phyloP scores from a whole-genome alignment of 768 basidiomycete species.

The Ephemerocybe angulata region DNA sequence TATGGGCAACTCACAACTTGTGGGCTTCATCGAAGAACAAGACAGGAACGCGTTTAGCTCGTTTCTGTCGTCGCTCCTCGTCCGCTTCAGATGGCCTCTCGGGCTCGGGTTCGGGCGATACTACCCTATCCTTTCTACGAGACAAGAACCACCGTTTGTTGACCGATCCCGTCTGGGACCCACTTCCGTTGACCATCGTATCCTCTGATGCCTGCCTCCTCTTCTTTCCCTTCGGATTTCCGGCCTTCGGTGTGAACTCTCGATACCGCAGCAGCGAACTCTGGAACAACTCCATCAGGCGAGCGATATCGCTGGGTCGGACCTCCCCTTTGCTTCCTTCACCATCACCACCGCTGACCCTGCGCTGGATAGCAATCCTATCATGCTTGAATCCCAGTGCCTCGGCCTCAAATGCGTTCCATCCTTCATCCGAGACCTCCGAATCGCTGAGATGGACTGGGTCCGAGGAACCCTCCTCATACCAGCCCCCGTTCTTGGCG shows the following conservation, averaged over 20 bases:
- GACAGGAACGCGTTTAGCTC: conserved; percentile 66
- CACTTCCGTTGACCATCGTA: conserved; percentile 38
- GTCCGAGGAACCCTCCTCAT: conserved; percentile 42
- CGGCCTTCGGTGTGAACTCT: conserved; percentile 52
- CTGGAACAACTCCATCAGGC: conserved; percentile 84
- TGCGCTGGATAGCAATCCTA: conserved; percentile 66
- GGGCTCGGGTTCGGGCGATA: conserved; percentile 7
- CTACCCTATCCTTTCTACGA: conserved; percentile 23
- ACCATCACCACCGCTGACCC: conserved; percentile 30
- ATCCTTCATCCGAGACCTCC: conserved; percentile 5
- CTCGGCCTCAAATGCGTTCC: conserved; percentile 7
- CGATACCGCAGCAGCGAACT: conserved; percentile 59
- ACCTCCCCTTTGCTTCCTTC: conserved; percentile 47
- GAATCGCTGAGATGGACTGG: neutral
- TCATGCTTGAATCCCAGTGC: conserved; percentile 51
- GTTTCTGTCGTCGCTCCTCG: conserved; percentile 31
- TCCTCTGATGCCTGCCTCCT: conserved; percentile 27
- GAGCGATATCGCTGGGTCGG: conserved; percentile 74
- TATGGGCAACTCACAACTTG: conserved; percentile 52
- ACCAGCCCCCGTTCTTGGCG: conserved; percentile 54
- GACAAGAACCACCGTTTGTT: conserved; percentile 30
- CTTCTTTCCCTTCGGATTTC: conserved; percentile 22
- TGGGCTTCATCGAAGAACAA: conserved; percentile 87
- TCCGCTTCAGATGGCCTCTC: conserved; percentile 27
- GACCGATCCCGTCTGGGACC: conserved; percentile 22